phyloP scores from a whole-genome alignment of 108 stramenopile genomes.

The Seminavis robusta region DNA sequence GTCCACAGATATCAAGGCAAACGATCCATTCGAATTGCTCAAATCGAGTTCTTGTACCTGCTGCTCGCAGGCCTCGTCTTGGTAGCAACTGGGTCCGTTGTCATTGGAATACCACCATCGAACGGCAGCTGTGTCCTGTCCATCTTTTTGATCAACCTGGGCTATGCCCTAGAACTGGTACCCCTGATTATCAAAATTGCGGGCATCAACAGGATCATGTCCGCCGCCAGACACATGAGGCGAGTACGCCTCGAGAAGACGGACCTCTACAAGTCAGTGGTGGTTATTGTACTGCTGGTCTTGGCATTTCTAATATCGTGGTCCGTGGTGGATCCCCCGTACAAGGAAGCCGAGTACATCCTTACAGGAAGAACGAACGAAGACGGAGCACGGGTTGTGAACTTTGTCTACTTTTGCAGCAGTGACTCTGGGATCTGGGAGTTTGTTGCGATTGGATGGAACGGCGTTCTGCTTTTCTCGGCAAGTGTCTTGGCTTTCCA shows the following conservation, averaged over 20 bases:
- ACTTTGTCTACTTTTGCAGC: slow-evolving; percentile 4
- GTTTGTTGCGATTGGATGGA: slow-evolving; percentile 13
- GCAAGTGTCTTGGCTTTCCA: slow-evolving; percentile 36
- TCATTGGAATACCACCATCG: slow-evolving; percentile 11
- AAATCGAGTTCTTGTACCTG: slow-evolving; percentile 25
- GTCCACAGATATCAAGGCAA: slow-evolving; percentile 3
- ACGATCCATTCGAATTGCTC: slow-evolving; percentile 9
- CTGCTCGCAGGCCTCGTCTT: slow-evolving; percentile 26
- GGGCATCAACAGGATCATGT: slow-evolving; percentile 30
- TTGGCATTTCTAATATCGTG: slow-evolving; percentile 23
- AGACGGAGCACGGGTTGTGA: slow-evolving; percentile 6
- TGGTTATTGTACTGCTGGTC: slow-evolving; percentile 3
- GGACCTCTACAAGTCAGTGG: slow-evolving; percentile 14
- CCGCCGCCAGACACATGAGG: slow-evolving; percentile 15
- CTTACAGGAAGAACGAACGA: slow-evolving; percentile 6
- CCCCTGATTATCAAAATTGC: slow-evolving; percentile 42
- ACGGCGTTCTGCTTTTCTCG: slow-evolving; percentile 10
- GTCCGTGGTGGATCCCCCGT: slow-evolving; percentile 22
- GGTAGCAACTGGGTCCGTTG: slow-evolving; percentile 23
- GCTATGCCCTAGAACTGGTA: slow-evolving; percentile 30
- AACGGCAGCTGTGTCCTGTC: slow-evolving; percentile 13
- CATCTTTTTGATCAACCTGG: slow-evolving; percentile 32
- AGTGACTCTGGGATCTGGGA: slow-evolving; percentile 1
- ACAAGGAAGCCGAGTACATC: neutral
- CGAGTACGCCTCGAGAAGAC: slow-evolving; percentile 19